These are phyloP conservation scores for Aspergillus fructus DNA, from an alignment of 2,329 filamentous ascomycete species.

Conservation along the genomic window DNA sequence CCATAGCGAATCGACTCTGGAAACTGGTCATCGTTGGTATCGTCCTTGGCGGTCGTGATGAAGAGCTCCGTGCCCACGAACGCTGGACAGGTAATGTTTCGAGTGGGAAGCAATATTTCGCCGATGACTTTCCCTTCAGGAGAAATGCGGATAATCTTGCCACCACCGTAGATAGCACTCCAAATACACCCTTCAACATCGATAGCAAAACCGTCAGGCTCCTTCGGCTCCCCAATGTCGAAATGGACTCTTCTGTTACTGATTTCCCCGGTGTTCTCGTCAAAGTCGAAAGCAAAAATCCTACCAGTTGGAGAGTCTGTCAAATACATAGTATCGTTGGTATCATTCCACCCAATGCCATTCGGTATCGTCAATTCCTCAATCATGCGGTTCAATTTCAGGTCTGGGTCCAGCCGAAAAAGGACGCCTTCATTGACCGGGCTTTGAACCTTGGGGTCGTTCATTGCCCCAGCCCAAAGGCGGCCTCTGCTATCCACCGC, in stretches of 20 bases:
- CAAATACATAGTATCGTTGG: constrained; percentile 74
- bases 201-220: constrained; percentile 81
- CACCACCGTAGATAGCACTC: constrained; percentile 80
- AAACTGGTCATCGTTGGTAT: constrained; percentile 59
- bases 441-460: constrained; percentile 68
- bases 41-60: constrained; percentile 76
- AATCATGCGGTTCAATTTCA: constrained; percentile 60
- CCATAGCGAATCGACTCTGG: constrained; percentile 63
- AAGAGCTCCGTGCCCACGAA: constrained; percentile 74
- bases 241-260: constrained; percentile 72
- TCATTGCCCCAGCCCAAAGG: constrained; percentile 87
- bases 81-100: constrained; percentile 75
- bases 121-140: constrained; percentile 69
- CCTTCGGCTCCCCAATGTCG: constrained; percentile 61
- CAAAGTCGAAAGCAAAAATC: constrained; percentile 75
- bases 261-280: constrained; percentile 61
- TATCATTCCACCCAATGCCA: constrained; percentile 75
- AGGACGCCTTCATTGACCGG: constrained; percentile 61
- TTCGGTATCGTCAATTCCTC: constrained; percentile 76
- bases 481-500: constrained; percentile 75
- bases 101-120: constrained; percentile 72
- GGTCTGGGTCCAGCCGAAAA: constrained; percentile 67
- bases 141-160: constrained; percentile 71
- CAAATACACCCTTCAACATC: constrained; percentile 85
- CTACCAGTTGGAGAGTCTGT: constrained; percentile 72